phyloP scores from a whole-genome alignment of 202 grass and related monocot genomes.

The Carex sylvatica region DNA sequence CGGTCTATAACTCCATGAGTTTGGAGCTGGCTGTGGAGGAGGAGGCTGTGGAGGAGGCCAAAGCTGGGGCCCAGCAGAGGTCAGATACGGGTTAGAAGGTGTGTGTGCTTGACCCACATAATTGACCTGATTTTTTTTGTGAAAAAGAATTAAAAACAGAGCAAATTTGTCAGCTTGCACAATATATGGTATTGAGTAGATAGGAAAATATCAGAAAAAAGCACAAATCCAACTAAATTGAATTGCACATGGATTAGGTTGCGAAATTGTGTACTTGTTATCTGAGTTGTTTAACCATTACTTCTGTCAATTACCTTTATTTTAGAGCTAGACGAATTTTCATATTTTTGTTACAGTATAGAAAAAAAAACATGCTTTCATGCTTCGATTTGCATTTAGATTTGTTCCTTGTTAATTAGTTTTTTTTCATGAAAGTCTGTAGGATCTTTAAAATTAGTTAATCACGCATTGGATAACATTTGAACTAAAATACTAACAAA shows the following conservation, averaged over 20 bases:
- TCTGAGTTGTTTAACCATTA: not conserved
- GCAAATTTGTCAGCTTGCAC: conserved; percentile 22
- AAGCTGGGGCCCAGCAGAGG: conserved; percentile 47
- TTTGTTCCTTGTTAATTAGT: not conserved
- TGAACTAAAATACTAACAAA: not conserved
- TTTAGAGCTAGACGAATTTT: not conserved
- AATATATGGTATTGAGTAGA: conserved; percentile 4
- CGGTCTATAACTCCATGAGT: conserved; percentile 48
- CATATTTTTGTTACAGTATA: not conserved
- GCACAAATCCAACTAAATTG: not conserved
- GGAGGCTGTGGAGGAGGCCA: conserved; percentile 57
- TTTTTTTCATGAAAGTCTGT: not conserved
- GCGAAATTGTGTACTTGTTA: not conserved
- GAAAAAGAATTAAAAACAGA: conserved; percentile 8
- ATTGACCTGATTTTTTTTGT: conserved; percentile 36
- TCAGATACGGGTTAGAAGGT: conserved; percentile 46
- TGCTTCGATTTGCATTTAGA: not conserved
- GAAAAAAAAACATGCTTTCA: not conserved
- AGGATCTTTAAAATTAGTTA: not conserved
- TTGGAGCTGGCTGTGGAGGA: conserved; percentile 34
- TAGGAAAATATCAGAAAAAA: not conserved
- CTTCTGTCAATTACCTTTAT: not conserved
- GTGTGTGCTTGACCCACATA: conserved; percentile 44
- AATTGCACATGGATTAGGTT: not conserved
- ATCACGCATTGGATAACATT: conserved; percentile 11